Conservation (phyloP, 176 grass and related monocot genomes). For the Saccharum officinarum region DNA sequence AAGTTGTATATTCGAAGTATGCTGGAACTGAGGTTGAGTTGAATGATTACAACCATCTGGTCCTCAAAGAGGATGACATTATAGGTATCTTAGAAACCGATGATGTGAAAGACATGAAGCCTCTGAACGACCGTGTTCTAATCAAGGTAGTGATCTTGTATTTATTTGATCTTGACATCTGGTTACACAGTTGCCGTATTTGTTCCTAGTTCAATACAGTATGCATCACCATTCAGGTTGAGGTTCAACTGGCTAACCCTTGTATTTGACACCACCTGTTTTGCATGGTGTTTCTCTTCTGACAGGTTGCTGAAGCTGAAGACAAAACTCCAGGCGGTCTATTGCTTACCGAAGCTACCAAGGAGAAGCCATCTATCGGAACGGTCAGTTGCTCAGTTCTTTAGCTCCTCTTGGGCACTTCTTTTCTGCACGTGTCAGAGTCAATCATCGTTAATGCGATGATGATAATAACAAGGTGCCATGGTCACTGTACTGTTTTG, state of each 20-base stretch:
- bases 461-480: neutral
- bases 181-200: neutral
- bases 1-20: constrained; percentile 78
- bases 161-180: constrained; percentile 23
- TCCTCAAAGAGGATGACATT: constrained; percentile 86
- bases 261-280: neutral
- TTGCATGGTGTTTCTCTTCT: neutral
- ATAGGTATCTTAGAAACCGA: constrained; percentile 70
- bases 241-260: neutral
- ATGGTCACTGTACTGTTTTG: constrained; percentile 6
- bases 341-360: constrained; percentile 59
- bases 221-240: neutral
- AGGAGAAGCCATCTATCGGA: constrained; percentile 86
- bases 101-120: constrained; percentile 76
- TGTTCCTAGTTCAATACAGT: neutral
- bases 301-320: constrained; percentile 76
- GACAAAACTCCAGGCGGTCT: constrained; percentile 73
- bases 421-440: neutral
- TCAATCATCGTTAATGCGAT: neutral
- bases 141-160: constrained; percentile 49
- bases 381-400: constrained; percentile 45
- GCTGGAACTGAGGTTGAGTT: constrained; percentile 90
- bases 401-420: neutral
- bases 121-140: constrained; percentile 66
- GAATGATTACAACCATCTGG: constrained; percentile 67